Conservation (phyloP, 176 grass and related monocot genomes). For the Oryza punctata region DNA sequence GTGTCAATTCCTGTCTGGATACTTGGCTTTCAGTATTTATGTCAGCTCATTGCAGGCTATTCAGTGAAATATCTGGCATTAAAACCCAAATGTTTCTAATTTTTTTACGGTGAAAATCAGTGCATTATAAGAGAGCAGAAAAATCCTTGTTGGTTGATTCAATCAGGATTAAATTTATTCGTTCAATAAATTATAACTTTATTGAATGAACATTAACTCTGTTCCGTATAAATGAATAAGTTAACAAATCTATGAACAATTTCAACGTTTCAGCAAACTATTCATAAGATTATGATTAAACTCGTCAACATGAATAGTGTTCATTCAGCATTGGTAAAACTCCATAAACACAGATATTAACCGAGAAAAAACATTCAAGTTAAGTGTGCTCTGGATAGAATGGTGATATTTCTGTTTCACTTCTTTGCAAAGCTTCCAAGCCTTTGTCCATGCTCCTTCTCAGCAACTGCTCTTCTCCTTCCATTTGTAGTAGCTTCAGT, state of each 20-base stretch:
- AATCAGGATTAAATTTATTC: background rate
- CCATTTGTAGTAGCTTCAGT: constrained; percentile 3
- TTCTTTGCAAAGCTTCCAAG: constrained; percentile 42
- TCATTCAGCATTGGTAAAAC: constrained; percentile 3
- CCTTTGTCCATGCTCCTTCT: constrained; percentile 42
- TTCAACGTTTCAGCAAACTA: background rate
- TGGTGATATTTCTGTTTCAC: background rate
- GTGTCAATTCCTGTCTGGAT: background rate
- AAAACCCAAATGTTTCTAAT: background rate
- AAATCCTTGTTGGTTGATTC: background rate
- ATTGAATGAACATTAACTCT: background rate
- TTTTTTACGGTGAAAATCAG: background rate
- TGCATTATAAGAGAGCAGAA: background rate
- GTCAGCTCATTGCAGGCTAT: background rate
- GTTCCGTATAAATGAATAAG: background rate
- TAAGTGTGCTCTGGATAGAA: background rate
- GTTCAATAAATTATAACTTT: too few relatives aligned
- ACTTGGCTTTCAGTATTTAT: background rate
- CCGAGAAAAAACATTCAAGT: background rate
- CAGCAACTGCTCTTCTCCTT: constrained; percentile 35
- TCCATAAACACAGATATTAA: constrained; percentile 4
- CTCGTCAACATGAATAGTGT: background rate
- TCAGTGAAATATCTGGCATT: background rate
- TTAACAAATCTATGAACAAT: background rate
- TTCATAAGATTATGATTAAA: background rate